These are phyloP conservation scores for Asterella californica DNA, from an alignment of 225 moss, liverwort and hornwort species.

Conservation along the genomic window DNA sequence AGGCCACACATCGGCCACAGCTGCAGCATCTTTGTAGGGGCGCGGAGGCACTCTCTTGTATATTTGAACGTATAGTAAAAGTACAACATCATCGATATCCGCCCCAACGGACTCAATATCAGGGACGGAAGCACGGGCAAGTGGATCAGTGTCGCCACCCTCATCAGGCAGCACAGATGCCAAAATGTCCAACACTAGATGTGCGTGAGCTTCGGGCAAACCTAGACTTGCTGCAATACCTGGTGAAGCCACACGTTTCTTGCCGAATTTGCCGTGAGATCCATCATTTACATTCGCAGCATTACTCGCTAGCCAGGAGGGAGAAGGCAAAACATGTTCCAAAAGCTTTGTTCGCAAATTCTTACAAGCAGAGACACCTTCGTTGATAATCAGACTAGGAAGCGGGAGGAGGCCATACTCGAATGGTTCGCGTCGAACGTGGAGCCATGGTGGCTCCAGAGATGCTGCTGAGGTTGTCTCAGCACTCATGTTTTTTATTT, in stretches of 20 bases:
- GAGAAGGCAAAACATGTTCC: slow-evolving; percentile 66
- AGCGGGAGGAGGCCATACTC: slow-evolving; percentile 85
- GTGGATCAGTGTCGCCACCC: slow-evolving; percentile 64
- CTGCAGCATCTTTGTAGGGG: slow-evolving; percentile 73
- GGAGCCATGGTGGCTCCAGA: slow-evolving; percentile 96
- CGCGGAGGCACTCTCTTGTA: slow-evolving; percentile 76
- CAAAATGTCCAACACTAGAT: slow-evolving; percentile 80
- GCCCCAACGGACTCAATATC: slow-evolving; percentile 81
- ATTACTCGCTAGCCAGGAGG: slow-evolving; percentile 57
- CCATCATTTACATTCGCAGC: slow-evolving; percentile 44
- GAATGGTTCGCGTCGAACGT: slow-evolving; percentile 88
- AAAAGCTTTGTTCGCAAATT: slow-evolving; percentile 72
- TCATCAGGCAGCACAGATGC: slow-evolving; percentile 80
- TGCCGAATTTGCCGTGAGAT: slow-evolving; percentile 50
- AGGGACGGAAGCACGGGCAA: slow-evolving; percentile 57
- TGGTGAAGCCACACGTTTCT: slow-evolving; percentile 70
- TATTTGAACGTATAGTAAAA: slow-evolving; percentile 78
- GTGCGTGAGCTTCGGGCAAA: slow-evolving; percentile 66
- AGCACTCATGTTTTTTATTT: slow-evolving; percentile 81
- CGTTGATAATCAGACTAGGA: slow-evolving; percentile 70
- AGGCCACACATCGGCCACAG: slow-evolving; percentile 94
- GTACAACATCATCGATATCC: slow-evolving; percentile 79
- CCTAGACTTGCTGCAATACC: slow-evolving; percentile 80
- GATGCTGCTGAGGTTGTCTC: slow-evolving; percentile 65
- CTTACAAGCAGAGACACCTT: slow-evolving; percentile 63